These are phyloP conservation scores for Henckelia pumila DNA, from an alignment of 257 asterid genomes.

Conservation along the genomic window DNA sequence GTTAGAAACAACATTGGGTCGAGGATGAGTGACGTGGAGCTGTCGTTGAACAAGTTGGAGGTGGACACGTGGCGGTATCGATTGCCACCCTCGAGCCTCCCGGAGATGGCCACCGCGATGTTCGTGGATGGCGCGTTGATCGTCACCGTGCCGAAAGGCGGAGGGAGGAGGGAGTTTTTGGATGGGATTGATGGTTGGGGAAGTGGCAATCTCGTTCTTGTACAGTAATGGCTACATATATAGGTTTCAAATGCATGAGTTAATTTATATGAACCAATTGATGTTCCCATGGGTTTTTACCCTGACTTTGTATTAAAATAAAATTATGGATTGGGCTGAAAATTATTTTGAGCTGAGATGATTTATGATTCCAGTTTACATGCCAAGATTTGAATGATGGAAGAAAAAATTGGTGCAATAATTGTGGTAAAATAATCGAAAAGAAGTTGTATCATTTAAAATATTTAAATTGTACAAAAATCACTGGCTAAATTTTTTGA, in stretches of 20 bases:
- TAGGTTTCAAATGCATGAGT: neutral
- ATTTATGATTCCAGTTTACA: neutral
- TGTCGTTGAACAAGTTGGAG: slow-evolving; percentile 47
- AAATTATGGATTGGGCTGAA: slow-evolving; percentile 18
- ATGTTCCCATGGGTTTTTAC: neutral
- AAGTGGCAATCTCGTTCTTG: slow-evolving; percentile 39
- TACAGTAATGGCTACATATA: too few relatives aligned
- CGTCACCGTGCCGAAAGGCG: slow-evolving; percentile 60
- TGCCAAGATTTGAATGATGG: too few relatives aligned
- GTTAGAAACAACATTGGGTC: slow-evolving; percentile 33
- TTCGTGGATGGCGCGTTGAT: slow-evolving; percentile 41
- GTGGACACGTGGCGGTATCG: slow-evolving; percentile 66
- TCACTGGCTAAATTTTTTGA: too few relatives aligned
- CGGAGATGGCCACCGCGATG: slow-evolving; percentile 52
- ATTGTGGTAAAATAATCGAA: too few relatives aligned
- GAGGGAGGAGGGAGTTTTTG: slow-evolving; percentile 23
- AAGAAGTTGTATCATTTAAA: too few relatives aligned
- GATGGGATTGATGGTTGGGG: slow-evolving; percentile 37
- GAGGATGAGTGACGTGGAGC: slow-evolving; percentile 15
- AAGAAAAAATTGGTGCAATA: too few relatives aligned
- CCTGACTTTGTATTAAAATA: slow-evolving; percentile 14
- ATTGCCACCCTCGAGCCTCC: slow-evolving; percentile 43
- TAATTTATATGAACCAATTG: neutral
- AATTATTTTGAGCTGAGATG: neutral
- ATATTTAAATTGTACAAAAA: too few relatives aligned